Conservation (phyloP, 768 basidiomycete genomes). For the Naganishia onofrii region DNA sequence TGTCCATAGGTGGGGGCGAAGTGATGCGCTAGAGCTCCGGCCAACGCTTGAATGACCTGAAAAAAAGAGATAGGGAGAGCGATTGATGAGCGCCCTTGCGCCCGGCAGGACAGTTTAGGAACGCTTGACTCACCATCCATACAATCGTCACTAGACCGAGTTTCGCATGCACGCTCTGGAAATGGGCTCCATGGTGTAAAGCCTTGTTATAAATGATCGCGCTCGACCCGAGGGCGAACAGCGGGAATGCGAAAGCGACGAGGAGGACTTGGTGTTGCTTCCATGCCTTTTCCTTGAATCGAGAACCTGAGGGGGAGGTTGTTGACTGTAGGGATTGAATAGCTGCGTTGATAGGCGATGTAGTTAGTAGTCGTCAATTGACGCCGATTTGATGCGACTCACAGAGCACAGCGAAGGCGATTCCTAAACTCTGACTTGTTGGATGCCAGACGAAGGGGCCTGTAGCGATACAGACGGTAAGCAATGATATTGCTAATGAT, state of each 20-base stretch:
- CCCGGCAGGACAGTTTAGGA: background rate
- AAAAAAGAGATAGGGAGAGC: background rate
- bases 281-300: slow-evolving; percentile 66
- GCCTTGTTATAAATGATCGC: slow-evolving; percentile 66
- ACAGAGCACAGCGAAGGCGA: slow-evolving; percentile 67
- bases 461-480: slow-evolving; percentile 1
- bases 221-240: slow-evolving; percentile 62
- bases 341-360: slow-evolving; percentile 54
- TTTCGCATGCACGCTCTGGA: slow-evolving; percentile 74
- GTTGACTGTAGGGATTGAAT: slow-evolving; percentile 72
- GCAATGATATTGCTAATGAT: background rate
- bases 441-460: slow-evolving; percentile 72
- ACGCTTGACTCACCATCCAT: slow-evolving; percentile 57
- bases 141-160: slow-evolving; percentile 64
- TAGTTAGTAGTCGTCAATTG: background rate
- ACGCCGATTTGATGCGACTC: slow-evolving; percentile 28
- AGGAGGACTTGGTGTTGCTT: slow-evolving; percentile 67
- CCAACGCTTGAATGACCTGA: slow-evolving; percentile 25
- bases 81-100: background rate
- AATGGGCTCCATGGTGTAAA: slow-evolving; percentile 59
- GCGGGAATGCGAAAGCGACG: slow-evolving; percentile 60
- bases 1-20: slow-evolving; percentile 35
- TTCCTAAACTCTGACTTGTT: slow-evolving; percentile 61
- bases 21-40: slow-evolving; percentile 20
- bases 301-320: slow-evolving; percentile 49